Evolutionary conservation across 805 yeast genomes (phyloP).

Genomic region (Torulaspora maleeae): DNA sequence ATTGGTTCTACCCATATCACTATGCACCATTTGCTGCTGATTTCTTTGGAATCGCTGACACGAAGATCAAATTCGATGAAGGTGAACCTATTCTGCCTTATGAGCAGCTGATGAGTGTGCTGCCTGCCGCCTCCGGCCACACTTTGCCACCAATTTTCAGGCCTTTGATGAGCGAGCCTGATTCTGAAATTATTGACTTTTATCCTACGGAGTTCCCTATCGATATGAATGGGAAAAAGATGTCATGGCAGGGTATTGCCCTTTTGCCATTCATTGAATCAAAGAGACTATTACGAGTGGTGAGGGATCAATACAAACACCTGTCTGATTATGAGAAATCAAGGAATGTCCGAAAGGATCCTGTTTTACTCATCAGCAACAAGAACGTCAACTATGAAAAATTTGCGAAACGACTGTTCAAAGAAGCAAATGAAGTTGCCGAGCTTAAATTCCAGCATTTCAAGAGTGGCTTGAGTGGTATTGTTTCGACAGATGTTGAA

Average conservation of each 20-base stretch:
- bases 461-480: conserved; percentile 57
- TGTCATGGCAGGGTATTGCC: conserved; percentile 94
- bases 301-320: conserved; percentile 55
- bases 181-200: conserved; percentile 82
- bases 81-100: conserved; percentile 86
- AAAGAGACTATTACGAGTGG: conserved; percentile 60
- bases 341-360: conserved; percentile 67
- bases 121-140: conserved; percentile 91
- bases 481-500: conserved; percentile 37
- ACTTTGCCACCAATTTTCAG: conserved; percentile 77
- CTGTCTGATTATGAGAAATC: conserved; percentile 63
- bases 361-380: conserved; percentile 63
- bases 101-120: conserved; percentile 91
- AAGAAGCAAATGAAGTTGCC: conserved; percentile 26
- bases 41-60: conserved; percentile 49
- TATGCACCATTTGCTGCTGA: conserved; percentile 98
- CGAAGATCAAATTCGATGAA: conserved; percentile 52
- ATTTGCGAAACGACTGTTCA: conserved; percentile 33
- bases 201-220: conserved; percentile 84
- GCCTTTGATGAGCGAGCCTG: conserved; percentile 71
- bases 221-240: conserved; percentile 93
- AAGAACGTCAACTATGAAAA: conserved; percentile 46
- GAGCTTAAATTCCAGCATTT: conserved; percentile 43
- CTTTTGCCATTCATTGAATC: conserved; percentile 88
- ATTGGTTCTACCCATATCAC: conserved; percentile 95